Conservation (phyloP, 2,329 filamentous ascomycete species). For the Colletotrichum agaves region DNA sequence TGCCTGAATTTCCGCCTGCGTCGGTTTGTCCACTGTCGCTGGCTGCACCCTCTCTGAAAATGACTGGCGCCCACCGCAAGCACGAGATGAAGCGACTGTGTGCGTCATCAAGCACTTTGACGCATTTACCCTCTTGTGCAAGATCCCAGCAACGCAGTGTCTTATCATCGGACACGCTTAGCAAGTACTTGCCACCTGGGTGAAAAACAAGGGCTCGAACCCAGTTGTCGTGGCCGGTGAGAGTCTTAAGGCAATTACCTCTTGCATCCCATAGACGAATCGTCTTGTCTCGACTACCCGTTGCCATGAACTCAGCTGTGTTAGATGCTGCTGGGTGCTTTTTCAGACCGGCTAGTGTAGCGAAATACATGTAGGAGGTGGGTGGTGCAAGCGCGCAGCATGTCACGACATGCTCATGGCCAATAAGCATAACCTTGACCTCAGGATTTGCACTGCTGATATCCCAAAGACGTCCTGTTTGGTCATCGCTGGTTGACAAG, state of each 20-base stretch:
- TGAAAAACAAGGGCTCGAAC: conserved; percentile 88
- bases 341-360: conserved; percentile 82
- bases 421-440: conserved; percentile 80
- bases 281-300: conserved; percentile 88
- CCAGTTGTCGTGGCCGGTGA: conserved; percentile 95
- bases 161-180: conserved; percentile 92
- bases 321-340: conserved; percentile 79
- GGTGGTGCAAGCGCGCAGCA: conserved; percentile 89
- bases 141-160: conserved; percentile 95
- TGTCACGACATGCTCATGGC: conserved; percentile 87
- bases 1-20: conserved; percentile 55
- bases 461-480: conserved; percentile 87
- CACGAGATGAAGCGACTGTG: conserved; percentile 89
- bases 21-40: conserved; percentile 53
- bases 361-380: conserved; percentile 79
- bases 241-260: conserved; percentile 84
- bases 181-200: conserved; percentile 88
- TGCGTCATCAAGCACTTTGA: conserved; percentile 80
- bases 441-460: conserved; percentile 75
- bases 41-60: conserved; percentile 68
- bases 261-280: conserved; percentile 90
- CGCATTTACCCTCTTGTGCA: conserved; percentile 87
- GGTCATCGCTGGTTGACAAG: conserved; percentile 84
- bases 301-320: conserved; percentile 88
- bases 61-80: conserved; percentile 85